Base-by-base conservation (phyloP, 352 stramenopile genomes). In the Phytopythium ostracodes region DNA sequence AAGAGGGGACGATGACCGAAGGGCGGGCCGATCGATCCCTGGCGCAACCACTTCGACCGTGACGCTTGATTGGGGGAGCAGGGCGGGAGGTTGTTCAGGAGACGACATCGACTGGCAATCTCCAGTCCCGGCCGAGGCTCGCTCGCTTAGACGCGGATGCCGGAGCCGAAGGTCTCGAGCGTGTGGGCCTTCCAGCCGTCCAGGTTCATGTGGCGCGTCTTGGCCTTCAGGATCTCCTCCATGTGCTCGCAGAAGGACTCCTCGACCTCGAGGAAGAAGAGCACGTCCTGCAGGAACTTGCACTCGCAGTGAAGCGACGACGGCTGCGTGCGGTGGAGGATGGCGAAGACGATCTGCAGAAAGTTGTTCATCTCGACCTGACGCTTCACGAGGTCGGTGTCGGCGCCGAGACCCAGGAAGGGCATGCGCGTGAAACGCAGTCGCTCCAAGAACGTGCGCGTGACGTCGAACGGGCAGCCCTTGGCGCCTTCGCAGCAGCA, bases 311-410 rank as follows among this genome's bases (percentile, higher is more conserved):
- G 75, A 75, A 84, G 92, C 54, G 73, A 69, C 33, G 70, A 74
- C 25, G 80, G 76, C 62, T 88, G 77, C 75, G 90, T 89, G 52
- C 79, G 79, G 63, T 92, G 84, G 60, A 95, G 65, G 56, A 92
- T 88, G 44, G 76, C 77, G 57, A 93, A 91, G 60, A 95, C 78
- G 62, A 91, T 83, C 53, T 77, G 79, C 44, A 95, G 62, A 59
- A 95, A 95, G 60, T 87, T 89, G 72, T 91, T 83, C 79, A 93
- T 89, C 72, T 95, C 84, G 33, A 61, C 57, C 61, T 92, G 82
- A 33, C 83, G 81, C 62, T 80, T 89, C 11, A 61, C 77, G 1
- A 91, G 64, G 62, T 91, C 76, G 10, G 64, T 58, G 20, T 70
- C 69, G 49, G 63, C 67, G 29, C 70, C 70, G 1, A 89, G 55